These are phyloP conservation scores for Zymoseptoria brevis DNA, from an alignment of 2,329 filamentous ascomycete genomes.

Conservation along the genomic window DNA sequence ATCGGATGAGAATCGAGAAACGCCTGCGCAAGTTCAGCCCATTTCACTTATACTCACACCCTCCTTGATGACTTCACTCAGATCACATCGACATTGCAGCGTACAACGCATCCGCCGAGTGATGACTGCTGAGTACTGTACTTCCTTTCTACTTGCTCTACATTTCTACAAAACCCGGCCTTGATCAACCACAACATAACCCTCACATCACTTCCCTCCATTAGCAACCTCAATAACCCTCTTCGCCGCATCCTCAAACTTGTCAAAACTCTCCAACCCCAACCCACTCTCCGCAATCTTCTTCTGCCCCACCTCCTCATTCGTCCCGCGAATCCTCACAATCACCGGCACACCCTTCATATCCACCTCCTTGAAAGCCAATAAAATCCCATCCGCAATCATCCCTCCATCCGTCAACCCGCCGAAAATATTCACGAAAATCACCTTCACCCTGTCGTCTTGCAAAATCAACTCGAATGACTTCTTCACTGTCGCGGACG, in stretches of 20 bases:
- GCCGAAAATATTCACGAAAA: slow-evolving; percentile 66
- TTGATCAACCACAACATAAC: too few relatives aligned
- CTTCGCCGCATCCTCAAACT: slow-evolving; percentile 63
- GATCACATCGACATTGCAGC: neutral
- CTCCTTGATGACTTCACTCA: neutral
- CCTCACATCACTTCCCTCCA: neutral
- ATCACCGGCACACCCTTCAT: slow-evolving; percentile 56
- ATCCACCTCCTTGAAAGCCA: slow-evolving; percentile 62
- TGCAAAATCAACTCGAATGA: slow-evolving; percentile 66
- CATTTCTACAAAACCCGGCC: too few relatives aligned
- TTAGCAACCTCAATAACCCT: slow-evolving; percentile 55
- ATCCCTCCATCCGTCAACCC: slow-evolving; percentile 68
- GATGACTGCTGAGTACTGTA: neutral
- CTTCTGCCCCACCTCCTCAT: slow-evolving; percentile 60
- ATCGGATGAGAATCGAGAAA: neutral
- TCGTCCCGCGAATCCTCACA: slow-evolving; percentile 68
- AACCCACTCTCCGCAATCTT: slow-evolving; percentile 63
- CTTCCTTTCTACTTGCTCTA: neutral
- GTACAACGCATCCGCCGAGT: neutral
- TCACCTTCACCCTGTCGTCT: slow-evolving; percentile 63
- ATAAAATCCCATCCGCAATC: slow-evolving; percentile 67
- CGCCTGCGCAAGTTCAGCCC: neutral
- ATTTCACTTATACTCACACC: neutral
- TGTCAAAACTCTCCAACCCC: slow-evolving; percentile 62
- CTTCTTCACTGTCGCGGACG: slow-evolving; percentile 67